Percentiles rank a stretch among this genome's conserved stretches.
phyloP scores from a whole-genome alignment of 495 filamentous ascomycete genomes.

The Beverwykella pulmonaria region DNA sequence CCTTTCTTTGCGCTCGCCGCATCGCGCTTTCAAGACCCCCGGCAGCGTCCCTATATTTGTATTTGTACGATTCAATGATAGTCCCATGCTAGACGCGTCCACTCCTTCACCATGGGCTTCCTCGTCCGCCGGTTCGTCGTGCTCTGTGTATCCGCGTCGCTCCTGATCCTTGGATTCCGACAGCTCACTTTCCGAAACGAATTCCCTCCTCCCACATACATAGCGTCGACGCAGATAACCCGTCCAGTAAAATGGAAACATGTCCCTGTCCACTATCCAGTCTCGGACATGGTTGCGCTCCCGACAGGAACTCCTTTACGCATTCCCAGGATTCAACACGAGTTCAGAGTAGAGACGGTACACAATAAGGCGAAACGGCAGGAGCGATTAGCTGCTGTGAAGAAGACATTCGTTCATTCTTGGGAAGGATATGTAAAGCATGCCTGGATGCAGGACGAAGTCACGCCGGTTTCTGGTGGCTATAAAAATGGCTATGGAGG shows the following conservation, averaged over 20 bases:
- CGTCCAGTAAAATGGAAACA: slow-evolving; percentile 30
- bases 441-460: slow-evolving; percentile 49
- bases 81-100: neutral
- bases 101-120: slow-evolving; percentile 16
- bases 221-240: slow-evolving; percentile 5
- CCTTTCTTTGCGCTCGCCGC: slow-evolving; percentile 2
- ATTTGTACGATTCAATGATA: slow-evolving; percentile 1
- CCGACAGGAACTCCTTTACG: slow-evolving; percentile 68
- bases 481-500: slow-evolving; percentile 77
- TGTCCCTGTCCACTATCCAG: slow-evolving; percentile 60
- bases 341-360: slow-evolving; percentile 65
- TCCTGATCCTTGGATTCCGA: slow-evolving; percentile 18
- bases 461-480: slow-evolving; percentile 47
- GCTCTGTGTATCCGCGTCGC: slow-evolving; percentile 15
- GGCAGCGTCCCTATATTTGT: neutral
- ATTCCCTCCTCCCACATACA: slow-evolving; percentile 12
- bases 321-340: slow-evolving; percentile 76
- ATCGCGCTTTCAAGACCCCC: neutral
- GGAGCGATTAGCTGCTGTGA: slow-evolving; percentile 56
- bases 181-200: slow-evolving; percentile 13
- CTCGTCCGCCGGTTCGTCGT: slow-evolving; percentile 18
- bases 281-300: slow-evolving; percentile 60
- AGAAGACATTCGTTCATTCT: slow-evolving; percentile 43
- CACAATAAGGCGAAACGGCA: slow-evolving; percentile 28
- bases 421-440: slow-evolving; percentile 49